Evolutionary conservation across 1,284 basidiomycete genomes (phyloP).

Genomic region (Xerocomus minutiporus): DNA sequence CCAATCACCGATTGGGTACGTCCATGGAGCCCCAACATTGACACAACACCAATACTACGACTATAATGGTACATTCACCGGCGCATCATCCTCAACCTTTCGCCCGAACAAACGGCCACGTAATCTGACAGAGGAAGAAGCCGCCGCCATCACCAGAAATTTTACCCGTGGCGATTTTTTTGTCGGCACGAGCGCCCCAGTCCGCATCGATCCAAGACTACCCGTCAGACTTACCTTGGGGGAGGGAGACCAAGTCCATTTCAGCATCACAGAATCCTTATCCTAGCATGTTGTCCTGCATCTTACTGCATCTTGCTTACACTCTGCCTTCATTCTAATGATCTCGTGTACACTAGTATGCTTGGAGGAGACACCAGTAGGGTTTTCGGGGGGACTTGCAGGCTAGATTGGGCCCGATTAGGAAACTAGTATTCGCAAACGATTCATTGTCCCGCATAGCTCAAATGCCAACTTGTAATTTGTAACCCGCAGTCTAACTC

Average conservation of each 20-base stretch:
- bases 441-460: too few relatives aligned
- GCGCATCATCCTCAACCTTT: constrained; percentile 65
- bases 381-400: not conserved
- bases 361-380: not conserved
- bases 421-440: not conserved
- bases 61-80: constrained; percentile 63
- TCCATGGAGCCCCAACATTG: constrained; percentile 47
- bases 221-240: constrained; percentile 71
- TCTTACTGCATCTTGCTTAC: constrained; percentile 18
- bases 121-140: constrained; percentile 71
- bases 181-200: constrained; percentile 69
- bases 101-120: constrained; percentile 70
- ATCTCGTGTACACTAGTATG: constrained; percentile 19
- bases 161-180: constrained; percentile 75
- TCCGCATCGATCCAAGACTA: constrained; percentile 71
- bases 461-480: not conserved
- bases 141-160: constrained; percentile 73
- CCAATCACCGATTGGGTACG: constrained; percentile 31
- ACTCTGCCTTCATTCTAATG: constrained; percentile 5
- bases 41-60: constrained; percentile 72
- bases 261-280: constrained; percentile 64
- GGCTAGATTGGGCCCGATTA: not conserved
- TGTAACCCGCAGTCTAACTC: not conserved
- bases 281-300: constrained; percentile 32
- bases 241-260: constrained; percentile 76